Evolutionary conservation across 345 rosid genomes (phyloP).

Genomic region (Corchorus capsularis): DNA sequence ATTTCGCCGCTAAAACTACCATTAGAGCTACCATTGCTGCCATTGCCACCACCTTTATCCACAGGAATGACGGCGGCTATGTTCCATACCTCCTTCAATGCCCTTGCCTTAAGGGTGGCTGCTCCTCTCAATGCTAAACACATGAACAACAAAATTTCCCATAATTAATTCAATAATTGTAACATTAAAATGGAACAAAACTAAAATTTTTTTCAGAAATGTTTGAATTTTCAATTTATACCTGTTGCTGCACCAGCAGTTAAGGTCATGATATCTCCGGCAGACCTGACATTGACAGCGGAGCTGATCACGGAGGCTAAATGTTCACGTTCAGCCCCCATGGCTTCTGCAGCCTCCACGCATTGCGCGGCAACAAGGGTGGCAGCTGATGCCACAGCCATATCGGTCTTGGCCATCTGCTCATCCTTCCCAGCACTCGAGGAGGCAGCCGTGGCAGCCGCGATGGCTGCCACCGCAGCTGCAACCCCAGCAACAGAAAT

Average conservation of each 20-base stretch:
- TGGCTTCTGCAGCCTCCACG: conserved; percentile 81
- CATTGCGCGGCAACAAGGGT: conserved; percentile 89
- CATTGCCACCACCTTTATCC: conserved; percentile 55
- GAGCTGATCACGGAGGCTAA: conserved; percentile 78
- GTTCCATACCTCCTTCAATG: conserved; percentile 92
- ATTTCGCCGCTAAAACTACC: conserved; percentile 87
- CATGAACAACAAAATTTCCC: background rate
- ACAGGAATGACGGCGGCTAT: conserved; percentile 91
- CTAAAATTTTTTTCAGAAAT: background rate
- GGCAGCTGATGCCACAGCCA: conserved; percentile 93
- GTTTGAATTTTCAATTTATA: conserved; percentile 14
- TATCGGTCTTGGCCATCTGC: conserved; percentile 68
- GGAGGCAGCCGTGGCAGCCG: conserved; percentile 72
- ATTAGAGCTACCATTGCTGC: conserved; percentile 67
- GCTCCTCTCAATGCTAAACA: conserved; percentile 79
- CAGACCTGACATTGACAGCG: conserved; percentile 77
- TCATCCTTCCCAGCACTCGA: conserved; percentile 72
- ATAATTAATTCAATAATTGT: background rate
- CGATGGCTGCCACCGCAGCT: conserved; percentile 83
- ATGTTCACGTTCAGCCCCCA: conserved; percentile 91
- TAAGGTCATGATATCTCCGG: conserved; percentile 84
- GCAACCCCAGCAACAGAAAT: conserved; percentile 84
- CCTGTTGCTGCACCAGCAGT: conserved; percentile 96
- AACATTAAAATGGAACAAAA: background rate
- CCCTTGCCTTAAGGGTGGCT: conserved; percentile 82